A percentile compares a stretch with the other conserved stretches of the same genome.
phyloP scores from a whole-genome alignment of 192 early-diverging fungal species.

The Coemansia sp. region DNA sequence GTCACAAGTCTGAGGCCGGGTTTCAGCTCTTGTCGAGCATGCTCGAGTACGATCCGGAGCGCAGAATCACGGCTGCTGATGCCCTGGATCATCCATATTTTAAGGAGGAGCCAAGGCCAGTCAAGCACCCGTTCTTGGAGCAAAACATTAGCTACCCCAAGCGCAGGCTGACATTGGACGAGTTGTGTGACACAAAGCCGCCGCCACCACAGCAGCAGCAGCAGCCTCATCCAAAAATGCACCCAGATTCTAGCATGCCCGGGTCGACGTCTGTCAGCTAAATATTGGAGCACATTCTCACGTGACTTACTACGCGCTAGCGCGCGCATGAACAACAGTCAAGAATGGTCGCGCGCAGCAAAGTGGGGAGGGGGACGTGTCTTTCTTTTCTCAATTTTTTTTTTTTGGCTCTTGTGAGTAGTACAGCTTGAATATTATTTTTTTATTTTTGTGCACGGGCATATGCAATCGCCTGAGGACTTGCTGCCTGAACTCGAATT shows the following conservation, averaged over 20 bases:
- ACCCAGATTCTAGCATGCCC: conserved; percentile 15
- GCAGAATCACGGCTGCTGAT: conserved; percentile 73
- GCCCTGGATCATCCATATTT: conserved; percentile 88
- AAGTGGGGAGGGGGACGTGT: too few relatives aligned
- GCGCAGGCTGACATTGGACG: conserved; percentile 50
- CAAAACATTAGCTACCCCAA: conserved; percentile 54
- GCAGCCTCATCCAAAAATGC: conserved; percentile 20
- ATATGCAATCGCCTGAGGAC: conserved; percentile 1
- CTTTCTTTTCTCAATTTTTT: background rate
- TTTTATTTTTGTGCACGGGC: background rate
- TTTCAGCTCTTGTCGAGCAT: conserved; percentile 73
- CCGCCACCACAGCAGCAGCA: conserved; percentile 5
- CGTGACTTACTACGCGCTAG: conserved; percentile 3
- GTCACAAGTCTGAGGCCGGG: conserved; percentile 61
- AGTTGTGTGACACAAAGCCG: conserved; percentile 49
- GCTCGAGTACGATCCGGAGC: conserved; percentile 81
- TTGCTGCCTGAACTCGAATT: conserved; percentile 9
- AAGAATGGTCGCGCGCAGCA: too few relatives aligned
- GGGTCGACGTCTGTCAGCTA: conserved; percentile 13
- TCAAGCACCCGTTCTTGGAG: conserved; percentile 51
- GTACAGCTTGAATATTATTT: background rate
- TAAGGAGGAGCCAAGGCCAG: conserved; percentile 62
- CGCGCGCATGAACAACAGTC: background rate
- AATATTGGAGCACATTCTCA: background rate
- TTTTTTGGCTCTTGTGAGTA: background rate